A percentile compares a stretch with the other conserved stretches of the same genome.
Conservation (phyloP, 2,329 filamentous ascomycete species). For the Fusarium tjaetaba region DNA sequence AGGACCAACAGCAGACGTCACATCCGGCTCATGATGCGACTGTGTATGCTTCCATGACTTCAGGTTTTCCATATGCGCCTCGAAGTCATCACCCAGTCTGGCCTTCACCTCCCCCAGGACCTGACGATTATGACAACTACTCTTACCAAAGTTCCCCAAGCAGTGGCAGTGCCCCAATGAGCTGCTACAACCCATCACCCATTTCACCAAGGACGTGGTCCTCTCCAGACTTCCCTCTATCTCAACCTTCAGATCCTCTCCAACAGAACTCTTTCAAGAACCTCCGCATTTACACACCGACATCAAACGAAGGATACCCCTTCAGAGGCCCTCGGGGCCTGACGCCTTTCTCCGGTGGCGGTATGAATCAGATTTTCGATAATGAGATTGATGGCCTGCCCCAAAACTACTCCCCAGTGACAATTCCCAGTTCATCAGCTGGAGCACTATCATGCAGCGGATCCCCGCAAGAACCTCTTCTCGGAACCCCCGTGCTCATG, state of each 20-base stretch:
- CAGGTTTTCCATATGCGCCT: conserved; percentile 37
- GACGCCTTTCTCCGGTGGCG: conserved; percentile 30
- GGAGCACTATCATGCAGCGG: conserved; percentile 29
- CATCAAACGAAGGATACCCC: conserved; percentile 35
- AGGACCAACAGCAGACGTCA: conserved; percentile 23
- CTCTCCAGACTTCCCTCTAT: conserved; percentile 40
- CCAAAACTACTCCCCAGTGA: conserved; percentile 15
- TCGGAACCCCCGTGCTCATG: conserved; percentile 29
- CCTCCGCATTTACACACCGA: conserved; percentile 41
- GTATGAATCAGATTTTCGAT: conserved; percentile 28
- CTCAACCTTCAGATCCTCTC: conserved; percentile 31
- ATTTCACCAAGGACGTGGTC: conserved; percentile 51
- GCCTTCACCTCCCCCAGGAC: conserved; percentile 51
- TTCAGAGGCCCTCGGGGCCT: conserved; percentile 27
- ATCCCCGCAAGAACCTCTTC: conserved; percentile 33
- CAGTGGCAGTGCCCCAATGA: conserved; percentile 33
- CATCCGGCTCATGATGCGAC: conserved; percentile 29
- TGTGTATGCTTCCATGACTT: conserved; percentile 37
- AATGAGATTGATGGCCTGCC: conserved; percentile 32
- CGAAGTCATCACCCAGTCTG: conserved; percentile 43
- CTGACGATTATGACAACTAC: conserved; percentile 52
- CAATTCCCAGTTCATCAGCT: conserved; percentile 19
- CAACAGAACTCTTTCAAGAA: conserved; percentile 37
- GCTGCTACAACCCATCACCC: conserved; percentile 44
- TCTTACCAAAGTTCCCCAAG: conserved; percentile 49